Evolutionary conservation across 192 early-diverging fungal genomes (phyloP).

Genomic region (Gryganskiella cystojenkinii): DNA sequence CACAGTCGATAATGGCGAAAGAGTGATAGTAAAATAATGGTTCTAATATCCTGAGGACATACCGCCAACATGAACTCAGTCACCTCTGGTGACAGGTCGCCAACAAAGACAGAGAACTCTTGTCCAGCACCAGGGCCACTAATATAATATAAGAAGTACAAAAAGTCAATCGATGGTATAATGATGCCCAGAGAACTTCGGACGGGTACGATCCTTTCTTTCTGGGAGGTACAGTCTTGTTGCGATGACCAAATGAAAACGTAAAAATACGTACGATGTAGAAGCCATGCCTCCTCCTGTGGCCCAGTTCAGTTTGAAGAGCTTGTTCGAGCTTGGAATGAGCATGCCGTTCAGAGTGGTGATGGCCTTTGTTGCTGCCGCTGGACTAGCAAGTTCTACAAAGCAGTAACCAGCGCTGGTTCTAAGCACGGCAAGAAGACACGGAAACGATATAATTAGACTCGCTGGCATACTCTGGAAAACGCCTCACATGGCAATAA

Average conservation of each 20-base stretch:
- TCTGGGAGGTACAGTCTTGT: no score
- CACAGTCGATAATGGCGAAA: no score
- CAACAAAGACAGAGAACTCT: slow-evolving; percentile 97
- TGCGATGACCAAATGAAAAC: background rate
- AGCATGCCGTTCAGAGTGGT: slow-evolving; percentile 77
- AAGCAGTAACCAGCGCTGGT: slow-evolving; percentile 91
- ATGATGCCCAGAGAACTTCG: no score
- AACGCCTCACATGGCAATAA: no score
- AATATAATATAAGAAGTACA: background rate
- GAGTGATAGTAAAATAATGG: no score
- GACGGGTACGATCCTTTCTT: no score
- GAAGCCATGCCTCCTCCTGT: slow-evolving; percentile 73
- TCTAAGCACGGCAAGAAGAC: slow-evolving; percentile 20
- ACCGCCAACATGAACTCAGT: slow-evolving; percentile 86
- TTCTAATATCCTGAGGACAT: no score
- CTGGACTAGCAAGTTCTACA: slow-evolving; percentile 83
- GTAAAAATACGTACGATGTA: slow-evolving; percentile 1
- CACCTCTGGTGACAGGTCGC: slow-evolving; percentile 92
- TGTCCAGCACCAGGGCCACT: slow-evolving; percentile 69
- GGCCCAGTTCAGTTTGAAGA: slow-evolving; percentile 98
- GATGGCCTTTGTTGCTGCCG: slow-evolving; percentile 77
- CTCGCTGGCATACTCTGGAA: background rate
- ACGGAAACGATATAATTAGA: background rate
- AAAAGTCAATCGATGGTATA: no score
- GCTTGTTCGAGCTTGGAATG: slow-evolving; percentile 85